Percentiles rank a stretch among this genome's conserved stretches.
phyloP scores from a whole-genome alignment of 805 yeast genomes.

The Candida dendrica region DNA sequence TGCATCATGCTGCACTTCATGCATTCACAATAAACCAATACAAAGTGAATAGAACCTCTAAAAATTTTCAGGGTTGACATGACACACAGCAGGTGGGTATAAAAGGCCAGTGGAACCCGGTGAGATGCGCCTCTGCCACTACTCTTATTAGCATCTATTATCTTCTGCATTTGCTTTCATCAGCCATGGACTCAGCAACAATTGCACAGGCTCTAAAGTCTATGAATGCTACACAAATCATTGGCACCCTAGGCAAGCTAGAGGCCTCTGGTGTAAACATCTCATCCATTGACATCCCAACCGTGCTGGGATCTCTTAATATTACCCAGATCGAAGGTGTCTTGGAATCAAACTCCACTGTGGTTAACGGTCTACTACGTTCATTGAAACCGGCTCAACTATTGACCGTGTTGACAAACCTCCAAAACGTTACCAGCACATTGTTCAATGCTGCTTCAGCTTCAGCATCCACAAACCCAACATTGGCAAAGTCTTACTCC shows the following conservation, averaged over 20 bases:
- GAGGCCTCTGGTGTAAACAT: constrained; percentile 43
- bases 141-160: too few species aligned
- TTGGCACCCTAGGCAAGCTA: constrained; percentile 11
- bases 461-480: constrained; percentile 4
- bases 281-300: constrained; percentile 61
- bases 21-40: too few species aligned
- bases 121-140: too few species aligned
- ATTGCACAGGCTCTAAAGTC: constrained; percentile 14
- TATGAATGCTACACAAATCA: constrained; percentile 17
- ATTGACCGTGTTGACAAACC: constrained; percentile 7
- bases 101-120: too few species aligned
- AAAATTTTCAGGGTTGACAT: too few species aligned
- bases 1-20: too few species aligned
- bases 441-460: constrained; percentile 12
- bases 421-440: constrained; percentile 16
- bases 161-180: too few species aligned
- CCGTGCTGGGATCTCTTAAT: constrained; percentile 25
- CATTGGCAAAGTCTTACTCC: constrained; percentile 2
- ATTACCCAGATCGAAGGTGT: constrained; percentile 19
- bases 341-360: constrained; percentile 13
- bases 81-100: too few species aligned
- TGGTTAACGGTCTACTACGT: constrained; percentile 12
- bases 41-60: too few species aligned
- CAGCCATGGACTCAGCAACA: constrained; percentile 11
- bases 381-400: constrained; percentile 14